Conservation (phyloP, 2,329 filamentous ascomycete genomes). For the Diplocarpon mali region DNA sequence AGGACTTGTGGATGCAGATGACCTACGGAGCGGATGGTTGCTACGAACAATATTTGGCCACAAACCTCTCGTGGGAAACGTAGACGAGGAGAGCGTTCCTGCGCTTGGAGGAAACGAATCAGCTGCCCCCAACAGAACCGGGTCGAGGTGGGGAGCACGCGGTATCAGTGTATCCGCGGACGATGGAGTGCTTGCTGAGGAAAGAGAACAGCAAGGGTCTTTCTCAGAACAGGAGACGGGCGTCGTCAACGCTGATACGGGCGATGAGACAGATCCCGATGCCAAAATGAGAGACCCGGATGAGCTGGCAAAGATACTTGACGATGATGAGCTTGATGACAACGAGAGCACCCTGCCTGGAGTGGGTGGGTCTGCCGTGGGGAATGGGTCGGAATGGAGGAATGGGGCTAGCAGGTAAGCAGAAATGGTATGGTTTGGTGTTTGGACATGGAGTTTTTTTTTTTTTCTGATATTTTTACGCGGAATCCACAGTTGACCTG, state of each 20-base stretch:
- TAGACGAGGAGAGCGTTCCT: conserved; percentile 18
- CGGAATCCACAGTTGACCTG: neutral
- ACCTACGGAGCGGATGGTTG: conserved; percentile 76
- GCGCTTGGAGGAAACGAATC: conserved; percentile 7
- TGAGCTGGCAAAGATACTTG: conserved; percentile 49
- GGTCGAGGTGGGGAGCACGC: conserved; percentile 44
- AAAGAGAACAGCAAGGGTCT: conserved; percentile 32
- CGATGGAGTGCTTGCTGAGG: conserved; percentile 43
- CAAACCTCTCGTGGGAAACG: conserved; percentile 41
- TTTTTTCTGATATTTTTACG: neutral
- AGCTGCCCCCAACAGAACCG: conserved; percentile 4
- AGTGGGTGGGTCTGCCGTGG: conserved; percentile 10
- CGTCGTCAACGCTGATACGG: conserved; percentile 30
- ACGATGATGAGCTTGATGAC: conserved; percentile 39
- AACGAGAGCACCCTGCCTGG: conserved; percentile 15
- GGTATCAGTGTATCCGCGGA: conserved; percentile 59
- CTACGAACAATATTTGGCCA: conserved; percentile 66
- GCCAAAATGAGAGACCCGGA: conserved; percentile 57
- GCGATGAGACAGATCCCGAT: conserved; percentile 43
- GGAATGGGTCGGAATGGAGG: conserved; percentile 22
- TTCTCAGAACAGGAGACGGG: conserved; percentile 33
- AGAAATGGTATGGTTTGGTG: too few relatives aligned
- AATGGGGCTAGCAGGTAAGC: neutral
- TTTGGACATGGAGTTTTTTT: too few relatives aligned
- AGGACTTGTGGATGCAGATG: conserved; percentile 81